Conservation (phyloP, 2,329 filamentous ascomycete species). For the Thermochaetoides dissita region DNA sequence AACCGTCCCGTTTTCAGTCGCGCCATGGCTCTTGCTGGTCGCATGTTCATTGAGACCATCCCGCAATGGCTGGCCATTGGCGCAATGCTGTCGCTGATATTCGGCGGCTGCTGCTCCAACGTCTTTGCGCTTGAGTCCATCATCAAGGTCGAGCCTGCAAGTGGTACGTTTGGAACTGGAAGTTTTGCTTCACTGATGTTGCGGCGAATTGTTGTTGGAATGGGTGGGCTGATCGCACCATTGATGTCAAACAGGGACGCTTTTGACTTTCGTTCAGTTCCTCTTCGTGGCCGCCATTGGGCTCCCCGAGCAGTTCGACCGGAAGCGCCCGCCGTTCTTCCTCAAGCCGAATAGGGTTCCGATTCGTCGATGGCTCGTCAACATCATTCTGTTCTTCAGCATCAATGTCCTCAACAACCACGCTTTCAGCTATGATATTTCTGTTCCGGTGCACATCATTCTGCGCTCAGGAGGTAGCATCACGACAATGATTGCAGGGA, state of each 20-base stretch:
- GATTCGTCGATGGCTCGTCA: constrained; percentile 69
- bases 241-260: constrained; percentile 43
- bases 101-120: constrained; percentile 57
- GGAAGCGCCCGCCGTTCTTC: constrained; percentile 53
- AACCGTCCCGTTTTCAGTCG: constrained; percentile 34
- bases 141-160: constrained; percentile 78
- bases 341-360: constrained; percentile 68
- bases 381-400: constrained; percentile 78
- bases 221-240: not conserved
- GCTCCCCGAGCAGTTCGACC: constrained; percentile 61
- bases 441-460: constrained; percentile 93
- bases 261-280: constrained; percentile 83
- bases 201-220: not conserved
- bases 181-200: not conserved
- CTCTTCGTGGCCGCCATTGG: constrained; percentile 68
- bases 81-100: constrained; percentile 71
- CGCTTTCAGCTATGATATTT: constrained; percentile 93
- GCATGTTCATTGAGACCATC: constrained; percentile 43
- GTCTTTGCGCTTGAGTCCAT: constrained; percentile 95
- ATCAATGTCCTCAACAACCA: constrained; percentile 97
- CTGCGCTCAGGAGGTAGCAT: constrained; percentile 89
- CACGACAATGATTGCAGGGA: constrained; percentile 86
- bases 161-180: constrained; percentile 40
- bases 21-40: constrained; percentile 35
- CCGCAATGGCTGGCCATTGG: constrained; percentile 49